Conservation (phyloP, 768 basidiomycete genomes). For the Leccinum sublutescens region DNA sequence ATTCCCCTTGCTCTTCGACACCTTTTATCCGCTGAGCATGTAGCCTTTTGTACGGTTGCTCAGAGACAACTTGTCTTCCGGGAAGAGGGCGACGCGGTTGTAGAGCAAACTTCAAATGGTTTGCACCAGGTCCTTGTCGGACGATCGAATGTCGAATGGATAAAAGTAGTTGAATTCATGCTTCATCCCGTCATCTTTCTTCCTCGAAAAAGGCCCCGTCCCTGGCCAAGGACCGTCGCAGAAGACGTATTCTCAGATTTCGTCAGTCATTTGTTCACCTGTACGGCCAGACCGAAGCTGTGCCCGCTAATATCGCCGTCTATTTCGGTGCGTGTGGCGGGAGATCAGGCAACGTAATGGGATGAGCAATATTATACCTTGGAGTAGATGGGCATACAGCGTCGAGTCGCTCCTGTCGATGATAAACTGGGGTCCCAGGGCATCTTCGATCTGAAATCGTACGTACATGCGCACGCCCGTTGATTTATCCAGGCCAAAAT, state of each 20-base stretch:
- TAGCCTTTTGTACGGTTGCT: constrained; percentile 96
- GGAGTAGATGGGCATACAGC: constrained; percentile 90
- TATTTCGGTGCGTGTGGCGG: constrained; percentile 24
- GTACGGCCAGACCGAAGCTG: constrained; percentile 81
- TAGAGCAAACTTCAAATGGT: constrained; percentile 95
- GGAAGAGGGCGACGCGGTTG: constrained; percentile 92
- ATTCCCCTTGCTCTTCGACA: constrained; percentile 97
- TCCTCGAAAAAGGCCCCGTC: constrained; percentile 61
- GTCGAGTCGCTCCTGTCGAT: constrained; percentile 77
- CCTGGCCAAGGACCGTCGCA: constrained; percentile 72
- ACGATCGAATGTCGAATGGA: constrained; percentile 96
- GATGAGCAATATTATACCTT: constrained; percentile 53
- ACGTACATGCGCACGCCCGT: constrained; percentile 99
- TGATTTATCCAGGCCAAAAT: constrained; percentile 94
- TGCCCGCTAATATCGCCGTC: constrained; percentile 76
- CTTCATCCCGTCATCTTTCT: constrained; percentile 81
- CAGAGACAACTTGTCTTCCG: constrained; percentile 81
- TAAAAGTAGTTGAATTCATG: constrained; percentile 97
- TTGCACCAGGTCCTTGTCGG: constrained; percentile 94
- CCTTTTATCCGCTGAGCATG: constrained; percentile 97
- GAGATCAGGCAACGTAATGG: background rate
- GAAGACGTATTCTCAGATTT: constrained; percentile 95
- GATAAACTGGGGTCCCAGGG: constrained; percentile 37
- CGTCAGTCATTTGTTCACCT: constrained; percentile 94
- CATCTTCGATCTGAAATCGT: constrained; percentile 90